Evolutionary conservation across 345 rosid species (phyloP).

Genomic region (Ceriops tagal): DNA sequence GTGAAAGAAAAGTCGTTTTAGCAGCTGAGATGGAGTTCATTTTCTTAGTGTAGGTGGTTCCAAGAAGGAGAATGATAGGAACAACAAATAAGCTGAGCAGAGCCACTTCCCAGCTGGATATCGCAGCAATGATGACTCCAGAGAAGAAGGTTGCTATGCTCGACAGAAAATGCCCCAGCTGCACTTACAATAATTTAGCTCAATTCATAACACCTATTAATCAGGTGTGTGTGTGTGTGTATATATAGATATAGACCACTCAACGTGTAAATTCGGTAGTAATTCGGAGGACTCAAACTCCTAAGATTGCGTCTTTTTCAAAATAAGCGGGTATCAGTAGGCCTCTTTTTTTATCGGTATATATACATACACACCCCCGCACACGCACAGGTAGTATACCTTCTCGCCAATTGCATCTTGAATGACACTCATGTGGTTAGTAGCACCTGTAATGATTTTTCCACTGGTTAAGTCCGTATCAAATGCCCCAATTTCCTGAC

Average conservation of each 20-base stretch:
- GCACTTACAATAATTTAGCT: not conserved
- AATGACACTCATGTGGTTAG: conserved; percentile 53
- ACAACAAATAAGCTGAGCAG: conserved; percentile 45
- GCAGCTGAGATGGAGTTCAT: conserved; percentile 44
- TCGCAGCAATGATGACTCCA: conserved; percentile 50
- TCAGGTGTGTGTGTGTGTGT: too few species aligned
- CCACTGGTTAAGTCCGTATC: conserved; percentile 56
- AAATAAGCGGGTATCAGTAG: too few species aligned
- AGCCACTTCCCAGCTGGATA: conserved; percentile 59
- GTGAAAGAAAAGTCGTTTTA: conserved; percentile 43
- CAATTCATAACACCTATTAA: too few species aligned
- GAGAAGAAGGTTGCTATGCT: conserved; percentile 53
- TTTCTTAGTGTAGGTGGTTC: conserved; percentile 56
- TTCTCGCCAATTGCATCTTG: conserved; percentile 71
- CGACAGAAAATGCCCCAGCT: conserved; percentile 65
- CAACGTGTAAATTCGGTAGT: too few species aligned
- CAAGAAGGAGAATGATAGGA: conserved; percentile 51
- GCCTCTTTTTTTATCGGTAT: too few species aligned
- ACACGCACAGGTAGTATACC: conserved; percentile 23
- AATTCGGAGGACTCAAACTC: too few species aligned
- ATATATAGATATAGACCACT: too few species aligned
- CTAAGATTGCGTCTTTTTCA: too few species aligned
- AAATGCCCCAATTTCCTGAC: conserved; percentile 63
- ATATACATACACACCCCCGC: too few species aligned
- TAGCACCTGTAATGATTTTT: conserved; percentile 41